Percentiles rank a stretch among this genome's conserved stretches.
phyloP scores from a whole-genome alignment of 1,284 basidiomycete genomes.

The Chondrostereum purpureum region DNA sequence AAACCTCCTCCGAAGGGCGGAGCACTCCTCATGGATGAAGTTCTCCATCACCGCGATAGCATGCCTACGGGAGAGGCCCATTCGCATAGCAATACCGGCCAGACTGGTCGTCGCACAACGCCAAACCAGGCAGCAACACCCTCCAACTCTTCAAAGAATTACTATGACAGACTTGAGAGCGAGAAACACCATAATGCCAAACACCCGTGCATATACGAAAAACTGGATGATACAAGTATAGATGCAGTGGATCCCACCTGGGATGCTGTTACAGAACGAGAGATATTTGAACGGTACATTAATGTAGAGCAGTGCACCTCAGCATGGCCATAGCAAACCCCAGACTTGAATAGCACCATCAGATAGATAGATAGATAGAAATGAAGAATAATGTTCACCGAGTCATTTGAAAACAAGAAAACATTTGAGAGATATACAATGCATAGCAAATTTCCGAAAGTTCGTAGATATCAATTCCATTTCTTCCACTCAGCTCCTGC shows the following conservation, averaged over 20 bases:
- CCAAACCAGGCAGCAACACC: no score
- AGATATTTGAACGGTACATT: conserved; percentile 36
- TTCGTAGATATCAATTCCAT: conserved; percentile 64
- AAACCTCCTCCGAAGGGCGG: not conserved
- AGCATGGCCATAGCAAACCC: conserved; percentile 10
- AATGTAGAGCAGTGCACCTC: conserved; percentile 24
- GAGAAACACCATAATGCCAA: not conserved
- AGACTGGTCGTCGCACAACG: not conserved
- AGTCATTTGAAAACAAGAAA: no score
- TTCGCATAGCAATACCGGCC: not conserved
- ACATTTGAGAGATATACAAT: no score
- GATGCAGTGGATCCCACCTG: not conserved
- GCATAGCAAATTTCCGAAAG: no score
- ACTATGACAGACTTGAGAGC: no score
- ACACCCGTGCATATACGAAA: not conserved
- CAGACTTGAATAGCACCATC: no score
- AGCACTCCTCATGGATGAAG: not conserved
- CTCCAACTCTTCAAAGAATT: no score
- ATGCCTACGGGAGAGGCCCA: not conserved
- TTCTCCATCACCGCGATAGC: not conserved
- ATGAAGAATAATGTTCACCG: no score
- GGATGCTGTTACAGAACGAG: conserved; percentile 15
- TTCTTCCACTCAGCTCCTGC: conserved; percentile 76
- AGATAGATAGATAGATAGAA: conserved; percentile 6
- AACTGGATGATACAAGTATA: not conserved